Evolutionary conservation across 352 stramenopile species (phyloP).

Genomic region (Phytophthora boehmeriae): DNA sequence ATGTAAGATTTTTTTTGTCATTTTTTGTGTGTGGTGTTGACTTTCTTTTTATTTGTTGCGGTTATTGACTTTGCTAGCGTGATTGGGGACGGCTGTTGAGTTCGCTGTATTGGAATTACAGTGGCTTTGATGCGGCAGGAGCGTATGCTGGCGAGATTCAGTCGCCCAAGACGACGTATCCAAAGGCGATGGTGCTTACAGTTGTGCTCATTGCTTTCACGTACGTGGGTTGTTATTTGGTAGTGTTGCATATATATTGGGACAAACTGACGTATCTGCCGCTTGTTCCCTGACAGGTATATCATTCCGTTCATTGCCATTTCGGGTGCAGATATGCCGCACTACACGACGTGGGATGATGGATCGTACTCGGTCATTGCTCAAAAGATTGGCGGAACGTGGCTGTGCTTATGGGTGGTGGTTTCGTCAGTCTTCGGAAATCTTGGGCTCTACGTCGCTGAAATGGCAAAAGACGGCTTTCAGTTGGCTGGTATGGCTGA

Average conservation of each 20-base stretch:
- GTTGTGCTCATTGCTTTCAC: constrained; percentile 81
- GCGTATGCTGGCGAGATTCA: constrained; percentile 79
- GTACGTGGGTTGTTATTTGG: constrained; percentile 26
- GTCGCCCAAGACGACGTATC: constrained; percentile 73
- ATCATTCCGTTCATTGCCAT: constrained; percentile 76
- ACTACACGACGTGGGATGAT: constrained; percentile 79
- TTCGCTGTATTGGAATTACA: constrained; percentile 86
- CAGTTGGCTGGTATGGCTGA: constrained; percentile 84
- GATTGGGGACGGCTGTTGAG: constrained; percentile 72
- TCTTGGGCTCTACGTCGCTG: constrained; percentile 79
- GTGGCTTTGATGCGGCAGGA: constrained; percentile 73
- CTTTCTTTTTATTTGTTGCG: constrained; percentile 3
- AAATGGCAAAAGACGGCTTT: constrained; percentile 86
- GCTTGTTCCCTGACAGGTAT: constrained; percentile 37
- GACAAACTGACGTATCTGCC: too few species aligned
- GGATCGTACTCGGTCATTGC: constrained; percentile 80
- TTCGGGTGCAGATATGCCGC: constrained; percentile 67
- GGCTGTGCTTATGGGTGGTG: constrained; percentile 80
- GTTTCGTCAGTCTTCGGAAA: constrained; percentile 81
- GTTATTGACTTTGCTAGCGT: constrained; percentile 33
- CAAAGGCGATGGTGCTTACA: constrained; percentile 76
- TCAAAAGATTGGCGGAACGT: constrained; percentile 61
- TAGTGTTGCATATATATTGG: too few species aligned
- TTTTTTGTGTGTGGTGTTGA: constrained; percentile 3
- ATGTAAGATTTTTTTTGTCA: constrained; percentile 32